These are phyloP conservation scores for Candida peoriensis DNA, from an alignment of 805 yeast species.

Conservation along the genomic window DNA sequence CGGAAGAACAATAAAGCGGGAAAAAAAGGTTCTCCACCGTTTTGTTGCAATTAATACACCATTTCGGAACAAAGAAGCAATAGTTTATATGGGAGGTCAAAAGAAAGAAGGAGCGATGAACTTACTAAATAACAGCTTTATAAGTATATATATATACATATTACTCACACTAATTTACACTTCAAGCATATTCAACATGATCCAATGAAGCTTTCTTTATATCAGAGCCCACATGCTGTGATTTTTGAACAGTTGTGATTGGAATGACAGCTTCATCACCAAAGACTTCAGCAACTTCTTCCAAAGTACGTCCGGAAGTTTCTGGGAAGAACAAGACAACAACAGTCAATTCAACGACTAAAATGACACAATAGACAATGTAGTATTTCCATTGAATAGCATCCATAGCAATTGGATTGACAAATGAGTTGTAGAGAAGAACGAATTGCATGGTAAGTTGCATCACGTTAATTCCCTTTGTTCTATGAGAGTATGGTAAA, in stretches of 20 bases:
- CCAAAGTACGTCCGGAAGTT: slow-evolving; percentile 33
- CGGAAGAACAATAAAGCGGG: too few species aligned
- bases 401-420: slow-evolving; percentile 34
- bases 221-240: slow-evolving; percentile 3
- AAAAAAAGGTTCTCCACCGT: too few species aligned
- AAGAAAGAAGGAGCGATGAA: too few species aligned
- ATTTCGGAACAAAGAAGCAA: too few species aligned
- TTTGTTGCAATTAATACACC: too few species aligned
- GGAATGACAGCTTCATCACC: too few species aligned
- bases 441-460: slow-evolving; percentile 15
- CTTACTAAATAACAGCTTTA: too few species aligned
- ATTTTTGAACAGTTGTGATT: slow-evolving; percentile 5
- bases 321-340: slow-evolving; percentile 31
- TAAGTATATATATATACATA: too few species aligned
- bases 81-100: too few species aligned
- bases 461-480: slow-evolving; percentile 19
- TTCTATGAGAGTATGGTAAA: slow-evolving; percentile 27
- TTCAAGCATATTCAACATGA: slow-evolving; percentile 11
- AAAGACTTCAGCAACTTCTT: slow-evolving; percentile 32
- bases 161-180: too few species aligned
- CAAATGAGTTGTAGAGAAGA: slow-evolving; percentile 27
- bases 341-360: slow-evolving; percentile 24
- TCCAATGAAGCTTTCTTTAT: slow-evolving; percentile 5
- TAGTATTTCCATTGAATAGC: slow-evolving; percentile 32
- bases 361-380: slow-evolving; percentile 29